Percentiles rank a stretch among this genome's conserved stretches.
These are phyloP conservation scores for Oropetium thomaeum DNA, from an alignment of 176 grass and related monocot species.

Conservation along the genomic window DNA sequence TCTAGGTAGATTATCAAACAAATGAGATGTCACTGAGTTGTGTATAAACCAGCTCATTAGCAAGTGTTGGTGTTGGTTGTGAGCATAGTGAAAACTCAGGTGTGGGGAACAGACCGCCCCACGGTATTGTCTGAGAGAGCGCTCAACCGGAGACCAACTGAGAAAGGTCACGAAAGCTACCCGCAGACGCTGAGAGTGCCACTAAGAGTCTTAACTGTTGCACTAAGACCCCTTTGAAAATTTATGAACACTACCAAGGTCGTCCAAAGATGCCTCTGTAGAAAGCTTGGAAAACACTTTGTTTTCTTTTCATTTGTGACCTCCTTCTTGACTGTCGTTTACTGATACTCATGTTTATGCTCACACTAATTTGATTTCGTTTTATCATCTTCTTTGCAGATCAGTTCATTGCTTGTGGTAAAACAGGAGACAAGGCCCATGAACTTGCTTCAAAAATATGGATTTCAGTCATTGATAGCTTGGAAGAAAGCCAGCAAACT, in stretches of 20 bases:
- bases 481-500: slow-evolving; percentile 80
- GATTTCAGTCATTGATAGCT: slow-evolving; percentile 87
- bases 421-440: slow-evolving; percentile 83
- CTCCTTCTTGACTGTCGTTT: slow-evolving; percentile 11
- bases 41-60: not conserved
- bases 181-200: too few relatives aligned
- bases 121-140: too few relatives aligned
- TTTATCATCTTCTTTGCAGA: slow-evolving; percentile 47
- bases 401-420: slow-evolving; percentile 95
- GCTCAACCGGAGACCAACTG: too few relatives aligned
- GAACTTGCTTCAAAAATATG: slow-evolving; percentile 91
- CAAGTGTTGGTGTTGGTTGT: not conserved
- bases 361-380: not conserved
- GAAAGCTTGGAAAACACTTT: slow-evolving; percentile 16
- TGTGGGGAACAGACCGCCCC: too few relatives aligned
- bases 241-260: not conserved
- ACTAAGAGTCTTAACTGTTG: too few relatives aligned
- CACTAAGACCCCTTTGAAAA: too few relatives aligned
- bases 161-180: too few relatives aligned
- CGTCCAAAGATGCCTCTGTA: not conserved
- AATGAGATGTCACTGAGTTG: not conserved
- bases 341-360: not conserved
- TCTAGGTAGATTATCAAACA: not conserved
- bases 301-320: not conserved
- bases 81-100: too few relatives aligned